Conservation (phyloP, 208 protist genomes). For the Naegleria fowleri region DNA sequence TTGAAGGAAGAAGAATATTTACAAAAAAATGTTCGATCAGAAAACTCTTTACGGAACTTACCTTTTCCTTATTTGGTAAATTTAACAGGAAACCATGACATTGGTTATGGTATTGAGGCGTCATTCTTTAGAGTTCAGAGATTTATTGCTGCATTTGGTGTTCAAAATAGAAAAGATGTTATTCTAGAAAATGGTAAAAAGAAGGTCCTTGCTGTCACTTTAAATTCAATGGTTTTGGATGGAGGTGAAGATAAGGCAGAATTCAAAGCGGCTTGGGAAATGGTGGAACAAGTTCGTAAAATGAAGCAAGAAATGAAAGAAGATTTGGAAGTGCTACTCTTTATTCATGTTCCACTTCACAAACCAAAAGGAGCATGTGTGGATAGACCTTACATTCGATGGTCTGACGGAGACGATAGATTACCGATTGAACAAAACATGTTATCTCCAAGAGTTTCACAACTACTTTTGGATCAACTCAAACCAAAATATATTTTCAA, state of each 20-base stretch:
- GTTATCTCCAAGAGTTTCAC: not conserved
- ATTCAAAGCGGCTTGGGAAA: not conserved
- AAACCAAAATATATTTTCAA: slow-evolving; percentile 19
- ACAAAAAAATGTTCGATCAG: not conserved
- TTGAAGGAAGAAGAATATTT: not conserved
- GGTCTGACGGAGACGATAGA: not conserved
- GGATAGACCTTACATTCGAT: not conserved
- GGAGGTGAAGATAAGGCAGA: not conserved
- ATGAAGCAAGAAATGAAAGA: not conserved
- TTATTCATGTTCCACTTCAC: slow-evolving; percentile 9
- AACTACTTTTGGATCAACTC: not conserved
- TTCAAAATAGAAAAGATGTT: not conserved
- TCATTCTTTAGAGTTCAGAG: not conserved
- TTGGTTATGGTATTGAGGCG: not conserved
- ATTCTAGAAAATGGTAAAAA: not conserved
- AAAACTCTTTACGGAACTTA: not conserved
- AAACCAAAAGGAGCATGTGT: not conserved
- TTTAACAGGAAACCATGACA: slow-evolving; percentile 15
- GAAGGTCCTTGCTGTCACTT: not conserved
- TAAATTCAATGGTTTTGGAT: not conserved
- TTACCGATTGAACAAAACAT: not conserved
- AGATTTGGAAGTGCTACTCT: not conserved
- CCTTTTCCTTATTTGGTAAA: not conserved
- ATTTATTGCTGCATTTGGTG: not conserved
- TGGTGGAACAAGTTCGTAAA: too few species aligned